Percentiles rank a stretch among this genome's conserved stretches.
These are phyloP conservation scores for Phytopythium kandeliae DNA, from an alignment of 352 stramenopile species.

Conservation along the genomic window DNA sequence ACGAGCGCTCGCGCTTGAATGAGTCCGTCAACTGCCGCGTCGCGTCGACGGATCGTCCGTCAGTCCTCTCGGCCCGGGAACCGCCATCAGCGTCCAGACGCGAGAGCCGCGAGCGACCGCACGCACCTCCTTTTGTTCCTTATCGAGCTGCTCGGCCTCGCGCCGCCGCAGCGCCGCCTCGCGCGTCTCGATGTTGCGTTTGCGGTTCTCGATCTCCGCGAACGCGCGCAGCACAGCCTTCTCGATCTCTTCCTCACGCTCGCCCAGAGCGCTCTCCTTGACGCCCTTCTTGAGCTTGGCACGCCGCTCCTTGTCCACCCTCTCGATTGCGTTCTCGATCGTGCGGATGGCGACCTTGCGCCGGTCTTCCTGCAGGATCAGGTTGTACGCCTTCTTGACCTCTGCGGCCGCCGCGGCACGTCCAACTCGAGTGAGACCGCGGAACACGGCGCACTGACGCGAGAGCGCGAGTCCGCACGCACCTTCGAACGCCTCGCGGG, in stretches of 20 bases:
- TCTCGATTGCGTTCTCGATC: constrained; percentile 67
- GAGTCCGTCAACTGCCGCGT: constrained; percentile 22
- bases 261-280: constrained; percentile 61
- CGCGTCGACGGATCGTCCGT: neutral
- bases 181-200: constrained; percentile 67
- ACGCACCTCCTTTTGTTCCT: constrained; percentile 59
- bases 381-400: constrained; percentile 84
- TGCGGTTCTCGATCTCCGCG: constrained; percentile 76
- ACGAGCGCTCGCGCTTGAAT: constrained; percentile 75
- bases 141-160: constrained; percentile 69
- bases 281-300: constrained; percentile 78
- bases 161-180: constrained; percentile 60
- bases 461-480: neutral
- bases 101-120: no score
- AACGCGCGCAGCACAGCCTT: constrained; percentile 82
- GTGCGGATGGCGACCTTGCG: constrained; percentile 74
- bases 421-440: neutral
- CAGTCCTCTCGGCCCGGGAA: no score
- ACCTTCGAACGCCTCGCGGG: constrained; percentile 87
- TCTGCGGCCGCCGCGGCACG: constrained; percentile 25
- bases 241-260: constrained; percentile 55
- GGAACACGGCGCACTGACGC: no score
- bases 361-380: constrained; percentile 78
- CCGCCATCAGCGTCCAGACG: no score
- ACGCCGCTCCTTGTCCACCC: constrained; percentile 67